A percentile compares a stretch with the other conserved stretches of the same genome.
Conservation (phyloP, 371 early-diverging fungal species). For the Syncephalastrum sp. region DNA sequence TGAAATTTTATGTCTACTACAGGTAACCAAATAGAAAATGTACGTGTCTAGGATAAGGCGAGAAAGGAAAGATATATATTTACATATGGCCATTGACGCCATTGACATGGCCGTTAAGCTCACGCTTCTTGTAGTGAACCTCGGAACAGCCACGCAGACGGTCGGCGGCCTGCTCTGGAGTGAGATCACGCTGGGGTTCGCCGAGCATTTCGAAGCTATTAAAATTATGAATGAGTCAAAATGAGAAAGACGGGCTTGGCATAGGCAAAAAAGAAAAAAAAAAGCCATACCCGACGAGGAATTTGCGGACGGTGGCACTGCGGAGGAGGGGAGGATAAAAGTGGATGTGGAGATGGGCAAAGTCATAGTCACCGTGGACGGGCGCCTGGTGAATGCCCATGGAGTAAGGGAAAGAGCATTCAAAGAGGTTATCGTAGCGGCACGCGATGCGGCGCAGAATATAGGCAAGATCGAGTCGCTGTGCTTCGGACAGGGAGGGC, state of each 20-base stretch:
- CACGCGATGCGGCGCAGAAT: slow-evolving; percentile 72
- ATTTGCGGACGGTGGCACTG: slow-evolving; percentile 88
- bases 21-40: too few relatives aligned
- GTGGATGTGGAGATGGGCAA: slow-evolving; percentile 85
- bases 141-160: slow-evolving; percentile 55
- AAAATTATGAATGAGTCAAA: background rate
- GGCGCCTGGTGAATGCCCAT: slow-evolving; percentile 94
- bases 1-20: too few relatives aligned
- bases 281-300: slow-evolving; percentile 82
- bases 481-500: slow-evolving; percentile 43
- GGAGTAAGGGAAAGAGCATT: slow-evolving; percentile 92
- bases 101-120: slow-evolving; percentile 10
- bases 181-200: slow-evolving; percentile 92
- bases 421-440: slow-evolving; percentile 90
- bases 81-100: slow-evolving; percentile 10
- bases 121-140: slow-evolving; percentile 57
- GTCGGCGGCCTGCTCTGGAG: slow-evolving; percentile 87
- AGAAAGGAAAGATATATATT: background rate
- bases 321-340: slow-evolving; percentile 94
- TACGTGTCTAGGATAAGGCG: too few relatives aligned
- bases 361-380: slow-evolving; percentile 42
- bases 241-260: too few relatives aligned
- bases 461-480: slow-evolving; percentile 65
- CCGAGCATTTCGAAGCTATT: slow-evolving; percentile 87
- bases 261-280: slow-evolving; percentile 6